phyloP scores from a whole-genome alignment of 2,329 filamentous ascomycete species.

The Fusarium concolor region DNA sequence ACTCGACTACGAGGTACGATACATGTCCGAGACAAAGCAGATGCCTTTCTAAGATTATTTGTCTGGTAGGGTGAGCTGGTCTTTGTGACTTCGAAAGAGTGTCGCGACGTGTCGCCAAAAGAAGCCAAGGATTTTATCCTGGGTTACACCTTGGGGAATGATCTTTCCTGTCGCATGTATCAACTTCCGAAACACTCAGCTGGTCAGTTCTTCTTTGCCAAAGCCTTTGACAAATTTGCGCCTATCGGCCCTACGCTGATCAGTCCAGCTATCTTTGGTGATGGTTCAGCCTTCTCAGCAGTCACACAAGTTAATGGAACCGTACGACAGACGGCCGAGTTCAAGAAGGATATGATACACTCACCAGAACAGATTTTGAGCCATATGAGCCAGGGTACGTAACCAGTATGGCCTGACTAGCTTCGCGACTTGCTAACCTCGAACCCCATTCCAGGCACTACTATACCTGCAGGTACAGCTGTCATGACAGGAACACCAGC shows the following conservation, averaged over 20 bases:
- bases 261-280: background rate
- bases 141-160: background rate
- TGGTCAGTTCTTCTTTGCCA: background rate
- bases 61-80: background rate
- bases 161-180: background rate
- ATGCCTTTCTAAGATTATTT: no score
- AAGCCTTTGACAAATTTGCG: background rate
- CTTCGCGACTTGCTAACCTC: no score
- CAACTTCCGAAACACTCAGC: background rate
- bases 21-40: no score
- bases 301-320: background rate
- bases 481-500: background rate
- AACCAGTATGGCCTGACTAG: no score
- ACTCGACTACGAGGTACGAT: background rate
- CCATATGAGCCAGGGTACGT: conserved; percentile 1
- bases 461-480: background rate
- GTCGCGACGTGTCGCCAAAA: background rate
- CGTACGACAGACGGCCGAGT: background rate
- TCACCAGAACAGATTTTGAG: background rate
- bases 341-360: background rate
- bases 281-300: background rate
- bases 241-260: background rate
- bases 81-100: background rate
- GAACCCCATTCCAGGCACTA: background rate
- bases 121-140: background rate